phyloP scores from a whole-genome alignment of 441 rosid species.

The Erysimum pusillum region DNA sequence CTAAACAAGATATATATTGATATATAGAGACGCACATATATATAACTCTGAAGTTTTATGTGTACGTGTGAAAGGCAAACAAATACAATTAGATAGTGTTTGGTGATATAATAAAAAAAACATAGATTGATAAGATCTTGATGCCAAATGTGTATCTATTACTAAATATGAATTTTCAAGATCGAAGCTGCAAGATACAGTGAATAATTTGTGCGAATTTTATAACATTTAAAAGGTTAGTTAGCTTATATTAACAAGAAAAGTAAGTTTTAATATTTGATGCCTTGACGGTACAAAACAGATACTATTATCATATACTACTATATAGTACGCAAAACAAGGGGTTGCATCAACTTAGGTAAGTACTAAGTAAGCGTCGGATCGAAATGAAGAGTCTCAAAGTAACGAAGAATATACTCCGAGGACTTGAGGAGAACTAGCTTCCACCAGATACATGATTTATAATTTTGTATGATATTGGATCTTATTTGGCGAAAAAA shows the following conservation, averaged over 20 bases:
- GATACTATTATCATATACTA: too few species aligned
- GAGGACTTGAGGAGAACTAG: too few species aligned
- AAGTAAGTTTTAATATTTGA: too few species aligned
- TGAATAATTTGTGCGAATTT: slow-evolving; percentile 26
- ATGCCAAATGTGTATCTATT: slow-evolving; percentile 29
- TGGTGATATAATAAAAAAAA: slow-evolving; percentile 10
- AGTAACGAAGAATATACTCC: too few species aligned
- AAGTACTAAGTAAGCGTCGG: too few species aligned
- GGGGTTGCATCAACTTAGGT: too few species aligned
- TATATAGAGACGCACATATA: neutral
- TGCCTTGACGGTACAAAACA: too few species aligned
- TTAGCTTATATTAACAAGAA: too few species aligned
- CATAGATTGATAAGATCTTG: slow-evolving; percentile 14
- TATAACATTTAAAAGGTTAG: neutral
- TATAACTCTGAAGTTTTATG: slow-evolving; percentile 18
- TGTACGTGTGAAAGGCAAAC: slow-evolving; percentile 36
- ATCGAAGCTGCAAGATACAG: slow-evolving; percentile 6
- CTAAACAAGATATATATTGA: neutral
- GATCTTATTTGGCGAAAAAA: too few species aligned
- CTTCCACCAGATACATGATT: neutral
- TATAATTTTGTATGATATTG: too few species aligned
- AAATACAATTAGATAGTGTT: slow-evolving; percentile 17
- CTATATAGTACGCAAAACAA: too few species aligned
- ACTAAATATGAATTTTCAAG: slow-evolving; percentile 20
- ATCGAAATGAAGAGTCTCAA: too few species aligned